Percentiles rank a stretch among this genome's conserved stretches.
Evolutionary conservation across 2,329 filamentous ascomycete genomes (phyloP).

Genomic region (Botrytis elliptica): DNA sequence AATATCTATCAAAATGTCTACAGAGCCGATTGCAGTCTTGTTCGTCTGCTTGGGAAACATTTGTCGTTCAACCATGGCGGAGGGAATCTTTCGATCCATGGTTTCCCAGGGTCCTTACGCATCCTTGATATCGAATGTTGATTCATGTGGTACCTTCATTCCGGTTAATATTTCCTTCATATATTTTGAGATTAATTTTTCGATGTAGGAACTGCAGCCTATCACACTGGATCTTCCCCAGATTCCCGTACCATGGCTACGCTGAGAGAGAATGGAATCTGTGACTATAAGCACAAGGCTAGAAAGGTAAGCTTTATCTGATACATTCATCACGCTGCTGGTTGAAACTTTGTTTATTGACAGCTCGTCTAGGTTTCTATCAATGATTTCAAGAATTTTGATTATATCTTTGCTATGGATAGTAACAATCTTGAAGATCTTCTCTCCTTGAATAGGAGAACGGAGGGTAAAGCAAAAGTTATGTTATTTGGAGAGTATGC

Average conservation of each 20-base stretch:
- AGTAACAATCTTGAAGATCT: slow-evolving; percentile 73
- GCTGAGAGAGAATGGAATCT: slow-evolving; percentile 71
- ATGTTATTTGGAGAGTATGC: slow-evolving; percentile 84
- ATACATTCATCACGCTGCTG: not conserved
- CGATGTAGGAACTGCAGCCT: slow-evolving; percentile 57
- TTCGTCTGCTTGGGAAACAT: slow-evolving; percentile 99
- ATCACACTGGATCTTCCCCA: slow-evolving; percentile 74
- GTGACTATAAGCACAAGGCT: slow-evolving; percentile 72
- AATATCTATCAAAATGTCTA: not conserved
- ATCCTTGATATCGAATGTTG: slow-evolving; percentile 64
- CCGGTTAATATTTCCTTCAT: not conserved
- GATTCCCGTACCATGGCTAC: slow-evolving; percentile 83
- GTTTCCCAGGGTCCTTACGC: slow-evolving; percentile 59
- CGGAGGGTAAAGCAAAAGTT: slow-evolving; percentile 62
- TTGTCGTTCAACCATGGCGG: slow-evolving; percentile 91
- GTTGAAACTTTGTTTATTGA: slow-evolving; percentile 20
- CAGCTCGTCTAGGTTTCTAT: slow-evolving; percentile 47
- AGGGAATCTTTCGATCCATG: slow-evolving; percentile 82
- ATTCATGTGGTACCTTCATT: slow-evolving; percentile 71
- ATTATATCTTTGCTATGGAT: slow-evolving; percentile 97
- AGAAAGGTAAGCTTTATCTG: slow-evolving; percentile 57
- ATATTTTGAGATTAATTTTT: not conserved
- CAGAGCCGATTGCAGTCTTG: slow-evolving; percentile 64
- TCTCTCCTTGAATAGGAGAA: slow-evolving; percentile 53
- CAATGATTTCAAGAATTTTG: slow-evolving; percentile 78